Base-by-base conservation (phyloP, 78 protist genomes). In the Speleostelium caveatum region DNA sequence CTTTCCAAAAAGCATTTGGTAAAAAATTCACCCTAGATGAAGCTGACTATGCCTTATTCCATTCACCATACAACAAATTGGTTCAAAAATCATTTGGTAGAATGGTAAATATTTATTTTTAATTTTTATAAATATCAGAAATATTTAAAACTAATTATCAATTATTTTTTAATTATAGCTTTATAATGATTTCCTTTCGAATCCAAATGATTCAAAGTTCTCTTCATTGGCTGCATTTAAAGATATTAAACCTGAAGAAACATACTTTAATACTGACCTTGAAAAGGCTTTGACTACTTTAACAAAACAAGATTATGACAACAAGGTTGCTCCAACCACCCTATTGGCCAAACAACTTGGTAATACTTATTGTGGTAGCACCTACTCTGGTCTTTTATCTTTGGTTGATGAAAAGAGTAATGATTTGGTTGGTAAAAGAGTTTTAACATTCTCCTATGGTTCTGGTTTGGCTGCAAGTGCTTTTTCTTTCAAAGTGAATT, bases 11-110 rank as follows among this genome's bases (percentile, higher is more conserved):
- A 56, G 55, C 69, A 75, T 53, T 22, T 53, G 87, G 87, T 30
- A 49, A 51, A 21, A 12, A 42, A 41, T 85, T 85, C 56, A 22
- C 3, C n/a, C 55, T 97, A 19, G 63, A 49, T 56, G 7, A 62
- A 41, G 72, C 87, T 28, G 99, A 96, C 75, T 95, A 71, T 73
- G 73, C 74, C 19, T 68, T 87, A 62, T 96, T 97, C 95, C 99
- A 98, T 88, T 78, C 98, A 22, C 99, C 99, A 33, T 98, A 83
- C 95, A 87, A 92, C 95, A 97, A 97, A 88, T 96, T 97, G 26
- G 99, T 98, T n/a, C 93, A 91, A 65, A 97, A 97, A 75, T 86
- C 97, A 32, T 75, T 93, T 75, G 95, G 94, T n/a, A 90, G 99
- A 30, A 55, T 97, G 69, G 72, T 93, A 49, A 36, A 51, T 85